Percentiles rank a stretch among this genome's conserved stretches.
Conservation (phyloP, 805 yeast species). For the Nakazawaea populi region DNA sequence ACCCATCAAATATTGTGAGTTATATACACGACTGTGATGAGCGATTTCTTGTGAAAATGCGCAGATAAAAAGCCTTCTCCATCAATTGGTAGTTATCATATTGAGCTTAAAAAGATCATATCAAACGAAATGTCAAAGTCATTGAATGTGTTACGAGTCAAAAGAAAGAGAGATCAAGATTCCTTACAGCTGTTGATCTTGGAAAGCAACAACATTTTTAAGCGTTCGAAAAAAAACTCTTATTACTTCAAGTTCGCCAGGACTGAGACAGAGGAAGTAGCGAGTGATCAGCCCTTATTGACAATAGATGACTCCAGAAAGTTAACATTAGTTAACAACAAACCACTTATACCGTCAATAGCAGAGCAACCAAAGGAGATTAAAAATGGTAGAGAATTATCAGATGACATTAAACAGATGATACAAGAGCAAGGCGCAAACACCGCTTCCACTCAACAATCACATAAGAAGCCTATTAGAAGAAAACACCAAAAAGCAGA, state of each 20-base stretch:
- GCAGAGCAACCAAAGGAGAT: conserved; percentile 11
- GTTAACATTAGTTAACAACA: not conserved
- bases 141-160: conserved; percentile 75
- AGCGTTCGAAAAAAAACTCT: conserved; percentile 32
- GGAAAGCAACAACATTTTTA: conserved; percentile 29
- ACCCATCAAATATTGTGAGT: too few species aligned
- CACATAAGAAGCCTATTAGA: conserved; percentile 8
- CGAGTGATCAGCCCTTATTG: not conserved
- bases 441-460: not conserved
- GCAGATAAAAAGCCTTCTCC: too few species aligned
- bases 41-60: too few species aligned
- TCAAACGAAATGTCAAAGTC: conserved; percentile 11
- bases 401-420: conserved; percentile 29
- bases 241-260: conserved; percentile 41
- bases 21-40: too few species aligned
- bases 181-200: conserved; percentile 75
- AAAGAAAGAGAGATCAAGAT: conserved; percentile 81
- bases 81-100: not conserved
- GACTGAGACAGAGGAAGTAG: conserved; percentile 32
- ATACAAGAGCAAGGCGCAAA: conserved; percentile 4
- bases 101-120: not conserved
- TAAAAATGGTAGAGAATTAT: conserved; percentile 54
- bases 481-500: conserved; percentile 6
- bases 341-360: not conserved
- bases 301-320: conserved; percentile 7